Evolutionary conservation across 1,284 basidiomycete species (phyloP), one percentile per base, ranked within the genome.

Genomic region (Apiotrichum akiyoshidainum): DNA sequence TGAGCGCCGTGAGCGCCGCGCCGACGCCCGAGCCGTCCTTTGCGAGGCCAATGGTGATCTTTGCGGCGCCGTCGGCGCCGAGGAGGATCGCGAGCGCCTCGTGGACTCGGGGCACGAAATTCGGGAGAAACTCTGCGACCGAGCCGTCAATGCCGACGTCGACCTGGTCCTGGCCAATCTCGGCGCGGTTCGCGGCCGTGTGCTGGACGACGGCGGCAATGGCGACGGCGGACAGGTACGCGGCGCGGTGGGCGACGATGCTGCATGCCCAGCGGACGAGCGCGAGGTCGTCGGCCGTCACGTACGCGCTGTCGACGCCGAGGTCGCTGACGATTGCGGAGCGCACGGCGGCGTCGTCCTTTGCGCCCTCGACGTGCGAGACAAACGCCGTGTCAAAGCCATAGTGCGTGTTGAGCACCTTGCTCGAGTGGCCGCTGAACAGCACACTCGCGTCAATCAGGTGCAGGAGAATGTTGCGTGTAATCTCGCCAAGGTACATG

Each of bases 11-110:
- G 12, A 79, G 67, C 19, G 77, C 78, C 44, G 78, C 78, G 71
- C 95, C 95, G 42, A 95, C 92, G 54, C 95, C 96, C 72, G 90
- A 94, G 26, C 96, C 95, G 72, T 99, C 96, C 79, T 96, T 98
- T 6, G 95, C 95, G 68, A 97, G 77, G 22, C 91, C 93, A 67
- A 98, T 90, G 61, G 87, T 84, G 9, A 96, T 85, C 40, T 85
- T 81, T 70, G 84, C 82, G 79, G 92, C 92, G 6, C 88, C 85
- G 44, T 90, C 84, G 44, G 85, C 81, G 9, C 95, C 93, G 13
- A 98, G 83, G 37, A 98, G 71, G 2, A 80, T 77, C n/a, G 83
- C 80, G 51, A 99, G 76, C 0, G 91, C 87, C 48, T 86, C 84
- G 35, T 89, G 83, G 62, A 97, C 80, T 14, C 83, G 83, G 11